phyloP scores from a whole-genome alignment of 2,329 filamentous ascomycete species.

The Claviceps cyperi region DNA sequence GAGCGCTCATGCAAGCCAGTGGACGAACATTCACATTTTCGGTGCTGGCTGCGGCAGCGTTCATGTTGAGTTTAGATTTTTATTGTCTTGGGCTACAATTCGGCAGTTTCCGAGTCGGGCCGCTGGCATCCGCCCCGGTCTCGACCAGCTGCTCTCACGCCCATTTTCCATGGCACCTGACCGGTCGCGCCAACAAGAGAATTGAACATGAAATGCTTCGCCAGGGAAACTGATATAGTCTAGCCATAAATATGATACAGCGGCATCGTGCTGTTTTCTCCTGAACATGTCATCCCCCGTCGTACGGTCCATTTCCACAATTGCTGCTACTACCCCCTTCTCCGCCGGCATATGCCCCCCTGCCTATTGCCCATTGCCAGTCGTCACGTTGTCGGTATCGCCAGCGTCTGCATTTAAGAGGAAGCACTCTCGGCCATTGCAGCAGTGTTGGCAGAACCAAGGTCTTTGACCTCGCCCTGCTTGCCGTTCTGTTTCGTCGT shows the following conservation, averaged over 20 bases:
- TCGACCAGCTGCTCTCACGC: background rate
- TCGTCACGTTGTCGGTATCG: background rate
- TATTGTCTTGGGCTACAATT: background rate
- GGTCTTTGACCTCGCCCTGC: slow-evolving; percentile 70
- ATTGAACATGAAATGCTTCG: slow-evolving; percentile 2
- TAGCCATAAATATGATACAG: slow-evolving; percentile 22
- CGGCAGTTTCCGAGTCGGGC: background rate
- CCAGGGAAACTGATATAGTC: slow-evolving; percentile 16
- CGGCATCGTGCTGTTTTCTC: slow-evolving; percentile 7
- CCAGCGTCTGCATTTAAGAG: slow-evolving; percentile 13
- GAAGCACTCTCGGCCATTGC: slow-evolving; percentile 24
- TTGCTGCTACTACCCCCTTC: background rate
- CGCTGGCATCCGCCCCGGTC: background rate
- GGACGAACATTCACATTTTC: background rate
- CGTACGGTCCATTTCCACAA: background rate
- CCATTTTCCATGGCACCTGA: background rate
- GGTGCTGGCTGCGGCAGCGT: background rate
- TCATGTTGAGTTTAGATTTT: background rate
- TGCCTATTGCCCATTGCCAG: background rate
- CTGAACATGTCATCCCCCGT: background rate
- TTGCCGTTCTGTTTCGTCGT: slow-evolving; percentile 67
- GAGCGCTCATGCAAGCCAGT: background rate
- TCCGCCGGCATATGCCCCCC: background rate
- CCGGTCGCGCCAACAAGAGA: background rate
- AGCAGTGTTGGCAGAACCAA: slow-evolving; percentile 42